phyloP scores from a whole-genome alignment of 2,329 filamentous ascomycete species.

The Rhinocladiella mackenziei region DNA sequence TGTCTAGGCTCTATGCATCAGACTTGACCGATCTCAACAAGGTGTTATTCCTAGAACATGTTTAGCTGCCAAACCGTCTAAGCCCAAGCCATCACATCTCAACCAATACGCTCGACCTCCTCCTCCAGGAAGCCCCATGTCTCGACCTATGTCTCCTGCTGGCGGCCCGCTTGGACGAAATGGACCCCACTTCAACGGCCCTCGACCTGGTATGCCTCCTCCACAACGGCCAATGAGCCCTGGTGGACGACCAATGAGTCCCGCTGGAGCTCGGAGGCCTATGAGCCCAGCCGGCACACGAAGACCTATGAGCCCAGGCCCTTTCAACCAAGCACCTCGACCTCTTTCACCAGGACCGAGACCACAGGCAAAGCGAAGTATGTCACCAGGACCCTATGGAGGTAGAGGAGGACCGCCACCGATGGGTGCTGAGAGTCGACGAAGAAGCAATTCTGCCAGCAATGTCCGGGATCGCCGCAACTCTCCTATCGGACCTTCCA shows the following conservation, averaged over 20 bases:
- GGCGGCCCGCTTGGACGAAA: slow-evolving; percentile 14
- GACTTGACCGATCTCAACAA: slow-evolving; percentile 83
- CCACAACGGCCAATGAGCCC: slow-evolving; percentile 33
- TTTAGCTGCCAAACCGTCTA: slow-evolving; percentile 85
- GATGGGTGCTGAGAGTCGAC: slow-evolving; percentile 38
- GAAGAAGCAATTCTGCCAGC: slow-evolving; percentile 45
- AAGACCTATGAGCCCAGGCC: slow-evolving; percentile 28
- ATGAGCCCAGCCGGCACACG: slow-evolving; percentile 42
- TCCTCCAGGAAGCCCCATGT: slow-evolving; percentile 24
- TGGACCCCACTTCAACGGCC: background rate
- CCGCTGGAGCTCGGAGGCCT: slow-evolving; percentile 37
- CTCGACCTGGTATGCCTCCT: slow-evolving; percentile 24
- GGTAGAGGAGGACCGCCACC: slow-evolving; percentile 41
- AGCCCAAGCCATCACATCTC: slow-evolving; percentile 64
- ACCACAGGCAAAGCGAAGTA: slow-evolving; percentile 40
- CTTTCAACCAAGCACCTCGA: slow-evolving; percentile 33
- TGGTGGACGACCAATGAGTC: slow-evolving; percentile 29
- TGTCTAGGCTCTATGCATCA: slow-evolving; percentile 76
- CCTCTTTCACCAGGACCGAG: slow-evolving; percentile 49
- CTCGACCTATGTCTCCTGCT: slow-evolving; percentile 29
- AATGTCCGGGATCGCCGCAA: slow-evolving; percentile 40
- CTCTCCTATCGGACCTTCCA: slow-evolving; percentile 33
- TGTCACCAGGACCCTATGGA: slow-evolving; percentile 46
- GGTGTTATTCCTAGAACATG: slow-evolving; percentile 93
- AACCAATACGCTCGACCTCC: slow-evolving; percentile 51